A percentile compares a stretch with the other conserved stretches of the same genome.
Conservation (phyloP, 2,329 filamentous ascomycete species). For the Sporothrix brunneoviolacea region DNA sequence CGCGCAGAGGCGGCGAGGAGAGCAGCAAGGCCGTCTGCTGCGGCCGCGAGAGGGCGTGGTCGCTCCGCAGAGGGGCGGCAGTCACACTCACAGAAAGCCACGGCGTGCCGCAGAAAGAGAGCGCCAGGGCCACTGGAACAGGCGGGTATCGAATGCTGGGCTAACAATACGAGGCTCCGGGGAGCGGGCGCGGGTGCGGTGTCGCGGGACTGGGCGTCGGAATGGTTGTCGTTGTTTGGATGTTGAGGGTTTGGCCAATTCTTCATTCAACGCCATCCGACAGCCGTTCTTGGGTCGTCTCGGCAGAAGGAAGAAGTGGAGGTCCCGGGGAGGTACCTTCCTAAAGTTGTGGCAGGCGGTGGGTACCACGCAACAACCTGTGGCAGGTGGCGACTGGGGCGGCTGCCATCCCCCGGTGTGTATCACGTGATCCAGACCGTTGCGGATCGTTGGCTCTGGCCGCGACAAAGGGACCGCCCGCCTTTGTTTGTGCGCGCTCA, state of each 20-base stretch:
- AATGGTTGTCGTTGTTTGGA: not conserved
- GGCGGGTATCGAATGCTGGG: not conserved
- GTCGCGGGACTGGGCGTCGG: not conserved
- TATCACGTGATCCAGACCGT: not conserved
- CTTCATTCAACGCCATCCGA: conserved; percentile 12
- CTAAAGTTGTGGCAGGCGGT: conserved; percentile 11
- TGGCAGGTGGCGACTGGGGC: not conserved
- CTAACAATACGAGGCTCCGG: not conserved
- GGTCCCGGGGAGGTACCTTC: conserved; percentile 19
- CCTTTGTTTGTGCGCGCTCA: too few relatives aligned
- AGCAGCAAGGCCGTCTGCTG: too few relatives aligned
- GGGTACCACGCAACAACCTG: conserved; percentile 18
- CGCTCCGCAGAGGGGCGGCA: too few relatives aligned
- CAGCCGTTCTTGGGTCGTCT: conserved; percentile 1
- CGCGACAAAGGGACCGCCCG: too few relatives aligned
- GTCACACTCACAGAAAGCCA: conserved; percentile 2
- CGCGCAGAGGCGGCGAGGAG: too few relatives aligned
- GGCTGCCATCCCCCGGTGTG: too few relatives aligned
- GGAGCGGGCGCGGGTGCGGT: not conserved
- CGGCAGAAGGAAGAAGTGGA: conserved; percentile 17
- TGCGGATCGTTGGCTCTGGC: too few relatives aligned
- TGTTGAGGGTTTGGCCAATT: not conserved
- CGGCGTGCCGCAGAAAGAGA: not conserved
- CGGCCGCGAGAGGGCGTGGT: too few relatives aligned
- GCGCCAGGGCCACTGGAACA: not conserved